A percentile compares a stretch with the other conserved stretches of the same genome.
Conservation (phyloP, 2,329 filamentous ascomycete genomes). For the Stagonosporopsis vannaccii region DNA sequence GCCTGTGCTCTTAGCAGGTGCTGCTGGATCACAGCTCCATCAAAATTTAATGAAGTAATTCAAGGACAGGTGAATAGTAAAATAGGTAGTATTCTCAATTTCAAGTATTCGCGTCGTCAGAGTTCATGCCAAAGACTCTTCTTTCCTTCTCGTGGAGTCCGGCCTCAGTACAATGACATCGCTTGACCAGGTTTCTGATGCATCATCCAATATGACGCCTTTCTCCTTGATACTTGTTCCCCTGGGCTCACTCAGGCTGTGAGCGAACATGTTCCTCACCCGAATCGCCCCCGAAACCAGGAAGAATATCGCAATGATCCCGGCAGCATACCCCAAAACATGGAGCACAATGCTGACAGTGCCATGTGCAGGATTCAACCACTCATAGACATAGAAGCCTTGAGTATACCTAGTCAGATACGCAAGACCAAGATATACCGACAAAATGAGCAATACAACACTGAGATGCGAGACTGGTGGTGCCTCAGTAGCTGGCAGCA, state of each 20-base stretch:
- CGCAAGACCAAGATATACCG: slow-evolving; percentile 73
- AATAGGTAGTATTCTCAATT: background rate
- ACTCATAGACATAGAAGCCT: slow-evolving; percentile 76
- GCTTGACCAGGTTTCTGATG: slow-evolving; percentile 23
- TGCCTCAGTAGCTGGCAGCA: slow-evolving; percentile 68
- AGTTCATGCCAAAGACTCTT: slow-evolving; percentile 11
- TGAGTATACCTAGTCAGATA: slow-evolving; percentile 73
- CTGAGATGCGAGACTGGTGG: slow-evolving; percentile 69
- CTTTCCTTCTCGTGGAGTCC: slow-evolving; percentile 1
- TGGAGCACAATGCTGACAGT: slow-evolving; percentile 31
- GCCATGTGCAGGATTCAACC: slow-evolving; percentile 39
- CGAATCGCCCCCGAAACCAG: slow-evolving; percentile 26
- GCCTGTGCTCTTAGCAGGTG: no score
- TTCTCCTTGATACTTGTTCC: slow-evolving; percentile 18
- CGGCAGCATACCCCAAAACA: slow-evolving; percentile 32
- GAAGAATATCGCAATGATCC: slow-evolving; percentile 29
- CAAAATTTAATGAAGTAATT: no score
- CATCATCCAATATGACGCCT: slow-evolving; percentile 20
- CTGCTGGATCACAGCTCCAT: no score
- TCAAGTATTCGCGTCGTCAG: background rate
- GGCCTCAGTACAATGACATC: slow-evolving; percentile 18
- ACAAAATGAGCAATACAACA: slow-evolving; percentile 71
- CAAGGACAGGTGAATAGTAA: background rate
- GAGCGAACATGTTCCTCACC: slow-evolving; percentile 21
- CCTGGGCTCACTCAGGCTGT: slow-evolving; percentile 8